Evolutionary conservation across 345 rosid genomes (phyloP), one percentile per base, ranked within the genome.

Genomic region (Adansonia digitata): DNA sequence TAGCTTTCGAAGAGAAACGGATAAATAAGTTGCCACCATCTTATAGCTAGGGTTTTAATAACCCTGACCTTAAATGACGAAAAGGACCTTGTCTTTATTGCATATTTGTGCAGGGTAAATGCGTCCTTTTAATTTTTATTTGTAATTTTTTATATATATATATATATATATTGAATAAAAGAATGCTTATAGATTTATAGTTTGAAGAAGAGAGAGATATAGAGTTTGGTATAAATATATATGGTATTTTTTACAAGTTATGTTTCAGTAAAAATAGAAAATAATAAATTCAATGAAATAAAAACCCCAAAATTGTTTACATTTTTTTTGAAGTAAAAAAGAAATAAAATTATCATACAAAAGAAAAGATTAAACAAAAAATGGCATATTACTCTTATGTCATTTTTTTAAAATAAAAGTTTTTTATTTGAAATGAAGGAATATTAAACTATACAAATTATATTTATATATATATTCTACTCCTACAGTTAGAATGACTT

Each of bases 31-130:
- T 7, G 15, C 12, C 31, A 45, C 11, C 0, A 0, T 13, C 43
- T 74, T 61, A 74, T 61, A 74, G 48, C 5, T 74, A 74, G 69
- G 76, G 56, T 74, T 61, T 46, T 9, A 13, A 17, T 34, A 17
- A 14, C 20, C 62, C 1, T 5, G 40, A 37, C 49, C 0, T 17
- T 5, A 48, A 48, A 48, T 49, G 26, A 69, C 73, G 10, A 31
- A 69, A 69, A 69, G 12, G 57, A 0, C 43, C 26, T 69, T 49
- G 26, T 1, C 12, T 17, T 69, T 7, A 31, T 40, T 43, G 14
- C 7, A 20, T 22, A 13, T 13, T 26, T 4, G 1, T 5, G 5
- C 14, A 37, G 27, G 69, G 27, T 63, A 9, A 63, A n/a, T 37
- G 1, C 17, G 27, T 63, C 69, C 46, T n/a, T 63, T 17, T 18